Conservation (phyloP, 1,284 basidiomycete genomes). For the Erythrobasidium hasegawianum region DNA sequence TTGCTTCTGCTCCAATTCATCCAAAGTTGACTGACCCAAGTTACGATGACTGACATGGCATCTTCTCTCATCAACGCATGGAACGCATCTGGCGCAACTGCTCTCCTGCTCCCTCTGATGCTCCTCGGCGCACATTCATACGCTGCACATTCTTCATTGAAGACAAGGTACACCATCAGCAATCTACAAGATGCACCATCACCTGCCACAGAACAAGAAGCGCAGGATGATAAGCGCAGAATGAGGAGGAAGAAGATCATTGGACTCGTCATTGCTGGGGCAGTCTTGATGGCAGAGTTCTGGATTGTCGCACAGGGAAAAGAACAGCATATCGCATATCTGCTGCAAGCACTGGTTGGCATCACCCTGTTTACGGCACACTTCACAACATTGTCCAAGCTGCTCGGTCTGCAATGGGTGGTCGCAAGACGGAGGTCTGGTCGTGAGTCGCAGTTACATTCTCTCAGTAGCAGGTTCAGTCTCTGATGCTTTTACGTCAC, state of each 20-base stretch:
- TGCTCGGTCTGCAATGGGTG: neutral
- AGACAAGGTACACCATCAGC: neutral
- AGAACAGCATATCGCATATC: neutral
- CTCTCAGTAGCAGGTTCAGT: no score
- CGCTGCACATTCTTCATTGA: neutral
- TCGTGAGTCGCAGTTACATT: neutral
- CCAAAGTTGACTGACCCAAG: no score
- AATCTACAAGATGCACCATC: slow-evolving; percentile 3
- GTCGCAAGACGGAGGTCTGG: neutral
- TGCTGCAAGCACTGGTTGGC: neutral
- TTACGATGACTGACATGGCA: no score
- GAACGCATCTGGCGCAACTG: no score
- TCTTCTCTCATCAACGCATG: no score
- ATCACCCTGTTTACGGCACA: neutral
- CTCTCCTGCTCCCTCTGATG: neutral
- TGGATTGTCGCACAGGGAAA: neutral
- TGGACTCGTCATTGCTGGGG: neutral
- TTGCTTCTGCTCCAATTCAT: no score
- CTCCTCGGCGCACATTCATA: neutral
- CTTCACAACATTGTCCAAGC: neutral
- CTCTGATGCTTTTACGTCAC: no score
- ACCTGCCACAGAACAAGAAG: neutral
- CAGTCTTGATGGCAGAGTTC: neutral
- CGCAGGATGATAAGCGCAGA: neutral
- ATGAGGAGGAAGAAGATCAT: neutral